A percentile compares a stretch with the other conserved stretches of the same genome.
Conservation (phyloP, 2,329 filamentous ascomycete genomes). For the Lizonia empirigonia region DNA sequence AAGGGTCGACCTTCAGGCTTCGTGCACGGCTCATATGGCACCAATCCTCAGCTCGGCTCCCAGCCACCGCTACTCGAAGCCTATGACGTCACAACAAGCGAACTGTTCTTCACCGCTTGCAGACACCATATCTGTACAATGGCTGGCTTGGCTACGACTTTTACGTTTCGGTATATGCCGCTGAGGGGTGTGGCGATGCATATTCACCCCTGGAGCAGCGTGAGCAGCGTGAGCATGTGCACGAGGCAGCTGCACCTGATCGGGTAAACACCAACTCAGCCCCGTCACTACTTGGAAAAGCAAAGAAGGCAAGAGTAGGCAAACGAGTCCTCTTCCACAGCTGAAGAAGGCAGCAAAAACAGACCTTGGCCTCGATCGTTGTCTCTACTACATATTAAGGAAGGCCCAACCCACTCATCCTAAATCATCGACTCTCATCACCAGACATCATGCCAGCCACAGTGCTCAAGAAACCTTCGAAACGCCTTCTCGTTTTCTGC, state of each 20-base stretch:
- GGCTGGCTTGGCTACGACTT: not conserved
- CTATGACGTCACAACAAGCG: slow-evolving; percentile 10
- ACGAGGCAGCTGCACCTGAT: slow-evolving; percentile 25
- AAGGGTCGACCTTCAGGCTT: not conserved
- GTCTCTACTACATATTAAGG: too few species aligned
- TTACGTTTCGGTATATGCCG: slow-evolving; percentile 13
- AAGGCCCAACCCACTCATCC: too few species aligned
- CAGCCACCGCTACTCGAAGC: not conserved
- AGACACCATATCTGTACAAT: not conserved
- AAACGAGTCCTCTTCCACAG: not conserved
- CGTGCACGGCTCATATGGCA: not conserved
- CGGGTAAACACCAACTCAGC: slow-evolving; percentile 12
- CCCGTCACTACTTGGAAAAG: not conserved
- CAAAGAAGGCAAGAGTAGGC: slow-evolving; percentile 10
- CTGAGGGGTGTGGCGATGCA: slow-evolving; percentile 15
- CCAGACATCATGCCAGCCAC: slow-evolving; percentile 20
- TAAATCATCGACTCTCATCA: too few species aligned
- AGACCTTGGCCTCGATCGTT: too few species aligned
- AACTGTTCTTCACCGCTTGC: not conserved
- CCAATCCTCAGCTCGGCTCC: not conserved
- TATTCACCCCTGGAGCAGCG: too few species aligned
- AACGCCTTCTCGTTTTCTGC: slow-evolving; percentile 41
- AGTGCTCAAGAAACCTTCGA: slow-evolving; percentile 19
- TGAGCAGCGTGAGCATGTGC: slow-evolving; percentile 13
- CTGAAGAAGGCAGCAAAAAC: not conserved